Evolutionary conservation across 306 rosid genomes (phyloP).

Genomic region (Acacia confusa): DNA sequence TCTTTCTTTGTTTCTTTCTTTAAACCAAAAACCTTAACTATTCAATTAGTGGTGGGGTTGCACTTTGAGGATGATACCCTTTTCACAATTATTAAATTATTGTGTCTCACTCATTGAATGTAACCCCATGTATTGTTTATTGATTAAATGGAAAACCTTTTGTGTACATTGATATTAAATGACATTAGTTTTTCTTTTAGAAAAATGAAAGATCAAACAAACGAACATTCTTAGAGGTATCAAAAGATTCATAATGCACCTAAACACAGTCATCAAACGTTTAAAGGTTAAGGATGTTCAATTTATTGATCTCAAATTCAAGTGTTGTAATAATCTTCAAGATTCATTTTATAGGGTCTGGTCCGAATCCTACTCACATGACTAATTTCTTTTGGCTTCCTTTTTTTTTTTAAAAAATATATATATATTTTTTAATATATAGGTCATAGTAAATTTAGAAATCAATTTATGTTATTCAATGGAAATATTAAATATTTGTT

Average conservation of each 20-base stretch:
- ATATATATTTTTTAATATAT: too few species aligned
- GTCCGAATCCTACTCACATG: neutral
- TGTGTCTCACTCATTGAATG: neutral
- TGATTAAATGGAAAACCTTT: neutral
- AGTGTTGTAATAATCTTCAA: neutral
- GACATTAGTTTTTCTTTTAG: neutral
- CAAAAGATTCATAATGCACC: neutral
- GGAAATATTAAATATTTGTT: too few species aligned
- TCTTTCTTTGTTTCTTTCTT: neutral
- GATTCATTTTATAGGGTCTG: neutral
- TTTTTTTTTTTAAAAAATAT: neutral
- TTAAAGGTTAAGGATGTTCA: neutral
- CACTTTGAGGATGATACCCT: neutral
- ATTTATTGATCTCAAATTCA: neutral
- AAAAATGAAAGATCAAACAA: too few species aligned
- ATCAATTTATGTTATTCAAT: neutral
- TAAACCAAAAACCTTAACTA: neutral
- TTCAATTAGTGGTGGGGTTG: conserved; percentile 1
- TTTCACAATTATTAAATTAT: neutral
- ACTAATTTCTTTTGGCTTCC: neutral
- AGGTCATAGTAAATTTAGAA: neutral
- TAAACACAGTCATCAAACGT: neutral
- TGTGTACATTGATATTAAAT: neutral
- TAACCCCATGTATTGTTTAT: neutral
- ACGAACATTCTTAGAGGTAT: neutral